Evolutionary conservation across 208 protist genomes (phyloP), one percentile per base, ranked within the genome.

Genomic region (Acanthamoeba castellanii): DNA sequence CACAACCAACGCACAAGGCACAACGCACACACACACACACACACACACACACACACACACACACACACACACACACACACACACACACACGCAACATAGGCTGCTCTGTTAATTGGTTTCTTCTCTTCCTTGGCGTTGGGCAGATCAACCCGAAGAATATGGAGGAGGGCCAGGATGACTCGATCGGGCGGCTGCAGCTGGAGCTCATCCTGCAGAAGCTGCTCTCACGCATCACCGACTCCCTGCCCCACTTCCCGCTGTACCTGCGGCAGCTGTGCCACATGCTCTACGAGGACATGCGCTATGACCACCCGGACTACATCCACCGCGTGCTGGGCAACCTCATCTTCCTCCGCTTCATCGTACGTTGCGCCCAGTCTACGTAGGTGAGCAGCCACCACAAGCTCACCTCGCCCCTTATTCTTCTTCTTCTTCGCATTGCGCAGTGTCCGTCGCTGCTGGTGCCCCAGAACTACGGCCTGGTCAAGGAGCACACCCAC

Each of bases 261-360:
- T 87, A 87, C 22, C 20, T 87, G 78, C 42, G 78, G 27, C 78
- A 87, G 78, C 45, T 87, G 50, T 87, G 78, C 52, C 78, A 87
- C 78, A 87, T 87, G 78, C 6, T 87, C 1, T 64, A 87, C 27
- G 52, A 87, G n/a, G 78, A 87, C 30, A 87, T 87, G 78, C 52
- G 78, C 27, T 87, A 87, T 18, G 78, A 87, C 78, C 78, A 87
- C 22, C 78, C 78, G 4, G 78, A 87, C 52, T 87, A 87, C 78
- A 61, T 87, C 27, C 78, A 87, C 47, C 45, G 78, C 11, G 78
- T 87, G 52, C 59, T 92, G 34, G 85, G 59, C 61, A 92, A 92
- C 34, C 85, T 92, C 59, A 92, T 92, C 85, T 92, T 92, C 85
- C 85, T 92, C n/a, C 85, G 85, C 59, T 92, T 92, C 85, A 92